A percentile compares a stretch with the other conserved stretches of the same genome.
These are phyloP conservation scores for Nannizzia gypsea DNA, from an alignment of 2,329 filamentous ascomycete genomes.

Conservation along the genomic window DNA sequence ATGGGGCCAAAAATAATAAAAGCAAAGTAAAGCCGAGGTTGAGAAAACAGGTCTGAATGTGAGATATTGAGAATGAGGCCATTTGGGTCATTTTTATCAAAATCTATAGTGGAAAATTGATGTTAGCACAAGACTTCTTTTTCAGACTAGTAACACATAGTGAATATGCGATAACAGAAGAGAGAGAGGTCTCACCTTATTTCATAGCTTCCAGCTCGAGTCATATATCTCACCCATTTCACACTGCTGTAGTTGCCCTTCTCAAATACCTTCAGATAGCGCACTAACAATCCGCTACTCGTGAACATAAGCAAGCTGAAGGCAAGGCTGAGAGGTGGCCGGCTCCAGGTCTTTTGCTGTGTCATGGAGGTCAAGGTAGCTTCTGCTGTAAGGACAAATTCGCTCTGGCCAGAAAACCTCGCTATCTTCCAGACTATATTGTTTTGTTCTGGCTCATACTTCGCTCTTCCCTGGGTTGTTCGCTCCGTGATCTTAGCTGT, in stretches of 20 bases:
- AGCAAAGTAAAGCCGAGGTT: not conserved
- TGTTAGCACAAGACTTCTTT: not conserved
- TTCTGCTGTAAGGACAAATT: constrained; percentile 89
- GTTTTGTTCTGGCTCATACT: constrained; percentile 96
- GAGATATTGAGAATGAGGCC: too few species aligned
- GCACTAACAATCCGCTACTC: constrained; percentile 77
- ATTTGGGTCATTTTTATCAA: not conserved
- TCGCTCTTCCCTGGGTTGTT: constrained; percentile 90
- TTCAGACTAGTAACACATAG: not conserved
- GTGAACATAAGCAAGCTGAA: constrained; percentile 98
- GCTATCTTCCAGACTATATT: constrained; percentile 99
- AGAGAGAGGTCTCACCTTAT: constrained; percentile 53
- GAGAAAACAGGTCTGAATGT: too few species aligned
- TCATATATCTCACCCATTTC: constrained; percentile 99
- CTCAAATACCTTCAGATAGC: constrained; percentile 97
- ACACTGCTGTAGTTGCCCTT: constrained; percentile 98
- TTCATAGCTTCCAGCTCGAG: constrained; percentile 91
- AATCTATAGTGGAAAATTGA: not conserved
- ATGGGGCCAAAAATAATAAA: not conserved
- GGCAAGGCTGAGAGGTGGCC: constrained; percentile 80
- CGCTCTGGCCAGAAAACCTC: constrained; percentile 94
- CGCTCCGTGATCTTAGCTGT: constrained; percentile 88
- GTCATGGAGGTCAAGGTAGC: constrained; percentile 93
- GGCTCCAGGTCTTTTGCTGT: constrained; percentile 91
- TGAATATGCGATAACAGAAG: not conserved